phyloP scores from a whole-genome alignment of 768 basidiomycete species.

The Cyathus striatus region DNA sequence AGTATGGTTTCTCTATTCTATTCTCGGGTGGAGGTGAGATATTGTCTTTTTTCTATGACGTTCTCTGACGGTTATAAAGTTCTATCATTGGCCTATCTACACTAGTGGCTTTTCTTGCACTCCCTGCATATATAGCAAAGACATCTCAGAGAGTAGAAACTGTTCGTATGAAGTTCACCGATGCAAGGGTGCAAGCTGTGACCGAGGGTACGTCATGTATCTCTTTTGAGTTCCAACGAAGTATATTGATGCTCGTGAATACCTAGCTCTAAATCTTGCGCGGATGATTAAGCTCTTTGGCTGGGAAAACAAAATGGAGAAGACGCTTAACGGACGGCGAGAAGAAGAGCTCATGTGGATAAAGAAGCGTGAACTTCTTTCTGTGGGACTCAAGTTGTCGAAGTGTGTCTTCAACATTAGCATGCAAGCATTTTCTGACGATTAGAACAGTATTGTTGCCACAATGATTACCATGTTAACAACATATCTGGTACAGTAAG shows the following conservation, averaged over 20 bases:
- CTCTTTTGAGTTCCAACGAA: constrained; percentile 1
- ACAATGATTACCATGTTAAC: background rate
- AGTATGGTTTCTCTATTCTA: background rate
- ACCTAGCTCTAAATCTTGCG: constrained; percentile 44
- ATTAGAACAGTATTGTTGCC: background rate
- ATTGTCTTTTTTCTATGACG: background rate
- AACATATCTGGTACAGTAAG: background rate
- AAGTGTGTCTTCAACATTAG: background rate
- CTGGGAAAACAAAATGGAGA: constrained; percentile 54
- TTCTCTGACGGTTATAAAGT: background rate
- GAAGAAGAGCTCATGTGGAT: constrained; percentile 55
- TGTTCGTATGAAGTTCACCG: constrained; percentile 23
- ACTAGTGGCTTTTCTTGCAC: background rate
- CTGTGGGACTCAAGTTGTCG: constrained; percentile 39
- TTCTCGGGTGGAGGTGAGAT: background rate
- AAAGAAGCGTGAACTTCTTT: constrained; percentile 42
- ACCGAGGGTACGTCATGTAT: constrained; percentile 40
- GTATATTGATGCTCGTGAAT: constrained; percentile 4
- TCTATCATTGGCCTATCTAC: background rate
- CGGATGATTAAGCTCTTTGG: constrained; percentile 73
- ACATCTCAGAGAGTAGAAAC: background rate
- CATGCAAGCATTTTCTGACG: background rate
- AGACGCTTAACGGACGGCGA: constrained; percentile 49
- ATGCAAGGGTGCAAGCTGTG: constrained; percentile 55
- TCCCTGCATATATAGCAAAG: background rate